Base-by-base conservation (phyloP, 139 green algal genomes). In the Tetraselmis striata region DNA sequence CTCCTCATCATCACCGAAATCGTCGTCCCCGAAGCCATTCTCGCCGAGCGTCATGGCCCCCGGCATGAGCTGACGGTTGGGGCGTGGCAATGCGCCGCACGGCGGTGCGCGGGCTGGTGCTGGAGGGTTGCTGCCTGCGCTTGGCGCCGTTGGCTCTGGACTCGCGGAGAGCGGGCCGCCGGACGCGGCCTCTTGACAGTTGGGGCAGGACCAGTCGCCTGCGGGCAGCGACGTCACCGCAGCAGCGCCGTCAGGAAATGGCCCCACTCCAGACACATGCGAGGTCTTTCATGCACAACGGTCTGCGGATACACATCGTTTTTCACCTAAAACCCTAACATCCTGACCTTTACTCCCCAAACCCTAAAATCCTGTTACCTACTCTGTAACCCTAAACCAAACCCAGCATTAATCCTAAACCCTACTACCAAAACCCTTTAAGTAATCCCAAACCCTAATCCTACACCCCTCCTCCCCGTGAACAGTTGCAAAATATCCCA, bases 191-290 rank as follows among this genome's bases (percentile, higher is more conserved):
- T 87, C 84, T 2, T 59, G n/a, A 32, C 86, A 90, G 25, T 85
- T 31, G 58, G 85, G 83, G 82, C 89, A 93, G 78, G 79, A 87
- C 89, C 89, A 93, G 0, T 90, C 82, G 23, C 86, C 86, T 74
- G 32, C 59, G 45, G 18, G 5, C 5, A 67, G 18, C 18, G 45
- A 67, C 45, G n/a, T n/a, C n/a, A n/a, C n/a, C n/a, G n/a, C n/a
- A n/a, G n/a, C n/a, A n/a, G n/a, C n/a, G n/a, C n/a, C n/a, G n/a
- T n/a, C n/a, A n/a, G n/a, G n/a, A n/a, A n/a, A n/a, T n/a, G n/a
- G n/a, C n/a, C n/a, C n/a, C n/a, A n/a, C n/a, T n/a, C n/a, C n/a
- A n/a, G n/a, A 67, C 45, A 67, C 45, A 18, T 18, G 45, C 45
- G 45, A 25, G 45, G 45, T 5, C 45, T n/a, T n/a, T n/a, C n/a